Evolutionary conservation across 768 basidiomycete species (phyloP).

Genomic region (Russula sp.): DNA sequence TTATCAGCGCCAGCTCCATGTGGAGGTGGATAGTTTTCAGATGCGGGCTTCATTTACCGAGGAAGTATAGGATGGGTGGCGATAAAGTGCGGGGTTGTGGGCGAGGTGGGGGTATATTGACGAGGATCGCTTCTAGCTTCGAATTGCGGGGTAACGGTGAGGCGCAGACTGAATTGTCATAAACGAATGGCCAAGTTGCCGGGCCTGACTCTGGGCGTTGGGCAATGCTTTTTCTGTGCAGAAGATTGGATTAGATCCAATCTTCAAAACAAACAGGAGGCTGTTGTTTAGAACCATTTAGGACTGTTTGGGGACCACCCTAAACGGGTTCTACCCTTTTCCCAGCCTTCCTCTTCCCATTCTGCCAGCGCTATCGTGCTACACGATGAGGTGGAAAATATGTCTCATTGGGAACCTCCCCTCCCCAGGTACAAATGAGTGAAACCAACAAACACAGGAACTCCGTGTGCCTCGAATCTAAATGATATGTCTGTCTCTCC

Average conservation of each 20-base stretch:
- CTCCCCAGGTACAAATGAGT: not conserved
- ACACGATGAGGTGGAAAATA: too few species aligned
- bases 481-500: not conserved
- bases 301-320: too few species aligned
- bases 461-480: not conserved
- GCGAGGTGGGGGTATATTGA: too few species aligned
- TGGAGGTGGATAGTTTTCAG: not conserved
- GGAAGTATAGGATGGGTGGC: not conserved
- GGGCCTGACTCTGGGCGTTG: not conserved
- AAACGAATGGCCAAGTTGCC: not conserved
- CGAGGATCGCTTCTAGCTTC: not conserved
- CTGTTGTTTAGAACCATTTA: too few species aligned
- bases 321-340: too few species aligned
- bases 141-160: not conserved
- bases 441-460: not conserved
- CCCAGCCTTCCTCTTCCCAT: too few species aligned
- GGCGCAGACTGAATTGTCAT: not conserved
- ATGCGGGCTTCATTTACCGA: not conserved
- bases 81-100: too few species aligned
- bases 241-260: not conserved
- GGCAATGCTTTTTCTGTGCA: not conserved
- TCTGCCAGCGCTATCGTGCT: too few species aligned
- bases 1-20: not conserved
- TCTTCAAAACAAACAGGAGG: not conserved
- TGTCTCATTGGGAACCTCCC: too few species aligned